Conservation (phyloP, 129 eudicot genomes). For the Artemisia annua region DNA sequence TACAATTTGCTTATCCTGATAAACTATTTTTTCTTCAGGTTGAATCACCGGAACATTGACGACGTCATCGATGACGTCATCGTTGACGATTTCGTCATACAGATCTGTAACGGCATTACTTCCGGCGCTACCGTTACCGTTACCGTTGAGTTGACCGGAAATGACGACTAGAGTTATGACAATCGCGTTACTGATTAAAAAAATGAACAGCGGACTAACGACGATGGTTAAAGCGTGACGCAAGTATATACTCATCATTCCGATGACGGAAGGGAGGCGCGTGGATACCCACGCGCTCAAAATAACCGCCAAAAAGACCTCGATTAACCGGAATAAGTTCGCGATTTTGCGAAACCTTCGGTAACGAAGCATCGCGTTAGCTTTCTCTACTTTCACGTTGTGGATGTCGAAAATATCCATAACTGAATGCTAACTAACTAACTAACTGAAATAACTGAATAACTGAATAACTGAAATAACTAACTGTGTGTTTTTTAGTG, state of each 20-base stretch:
- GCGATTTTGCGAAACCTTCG: slow-evolving; percentile 38
- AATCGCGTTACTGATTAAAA: slow-evolving; percentile 67
- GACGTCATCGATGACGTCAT: slow-evolving; percentile 1
- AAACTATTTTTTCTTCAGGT: slow-evolving; percentile 35
- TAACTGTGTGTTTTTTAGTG: not conserved
- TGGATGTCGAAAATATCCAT: slow-evolving; percentile 54
- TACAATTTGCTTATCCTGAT: slow-evolving; percentile 59
- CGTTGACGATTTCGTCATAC: slow-evolving; percentile 36
- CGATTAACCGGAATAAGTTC: slow-evolving; percentile 57
- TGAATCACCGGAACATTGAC: slow-evolving; percentile 20
- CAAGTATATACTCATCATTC: slow-evolving; percentile 50
- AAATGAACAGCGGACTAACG: slow-evolving; percentile 65
- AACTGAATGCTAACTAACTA: not conserved
- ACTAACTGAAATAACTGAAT: too few relatives aligned
- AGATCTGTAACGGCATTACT: slow-evolving; percentile 34
- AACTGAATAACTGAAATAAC: too few relatives aligned
- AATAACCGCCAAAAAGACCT: slow-evolving; percentile 34
- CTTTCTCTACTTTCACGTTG: slow-evolving; percentile 44
- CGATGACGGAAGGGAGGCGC: slow-evolving; percentile 66
- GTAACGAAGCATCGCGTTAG: slow-evolving; percentile 39
- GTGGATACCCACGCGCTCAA: slow-evolving; percentile 62
- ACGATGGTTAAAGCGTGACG: slow-evolving; percentile 45
- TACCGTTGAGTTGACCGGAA: slow-evolving; percentile 63
- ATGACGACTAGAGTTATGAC: slow-evolving; percentile 68
- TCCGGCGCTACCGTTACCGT: slow-evolving; percentile 5